phyloP scores from a whole-genome alignment of 2,329 filamentous ascomycete genomes.

The Byssothecium circinans region DNA sequence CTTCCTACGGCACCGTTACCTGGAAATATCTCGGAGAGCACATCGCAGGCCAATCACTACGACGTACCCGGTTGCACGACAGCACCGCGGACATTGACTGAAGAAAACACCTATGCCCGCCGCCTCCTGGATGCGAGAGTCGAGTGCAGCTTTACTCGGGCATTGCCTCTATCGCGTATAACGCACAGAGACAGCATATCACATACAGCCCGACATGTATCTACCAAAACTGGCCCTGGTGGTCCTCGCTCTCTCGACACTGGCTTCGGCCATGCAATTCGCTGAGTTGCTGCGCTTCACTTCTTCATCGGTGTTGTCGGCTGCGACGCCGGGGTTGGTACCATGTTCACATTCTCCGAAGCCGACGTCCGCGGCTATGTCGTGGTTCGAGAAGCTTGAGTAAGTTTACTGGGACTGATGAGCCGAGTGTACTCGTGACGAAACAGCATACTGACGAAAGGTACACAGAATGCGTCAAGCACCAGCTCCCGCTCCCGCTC shows the following conservation, averaged over 20 bases:
- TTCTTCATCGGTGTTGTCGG: neutral
- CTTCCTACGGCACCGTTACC: too few species aligned
- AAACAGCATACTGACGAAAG: neutral
- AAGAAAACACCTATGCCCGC: too few species aligned
- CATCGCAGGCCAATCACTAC: too few species aligned
- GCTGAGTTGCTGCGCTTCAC: constrained; percentile 4
- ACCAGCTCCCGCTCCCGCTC: neutral
- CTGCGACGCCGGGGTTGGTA: neutral
- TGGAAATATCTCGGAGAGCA: too few species aligned
- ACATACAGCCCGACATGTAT: constrained; percentile 1
- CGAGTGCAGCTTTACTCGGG: neutral
- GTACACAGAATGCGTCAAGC: constrained; percentile 1
- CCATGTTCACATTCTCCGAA: neutral
- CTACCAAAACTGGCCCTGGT: constrained; percentile 1
- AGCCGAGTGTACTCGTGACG: neutral
- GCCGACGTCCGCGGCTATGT: neutral
- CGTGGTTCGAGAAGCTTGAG: constrained; percentile 1
- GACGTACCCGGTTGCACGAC: too few species aligned
- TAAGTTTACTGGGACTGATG: too few species aligned
- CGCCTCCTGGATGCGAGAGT: neutral
- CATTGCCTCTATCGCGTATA: neutral
- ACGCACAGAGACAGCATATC: neutral
- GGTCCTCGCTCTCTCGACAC: neutral
- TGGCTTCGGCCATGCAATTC: neutral
- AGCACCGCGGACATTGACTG: too few species aligned